Evolutionary conservation across 768 basidiomycete species (phyloP), one percentile per base, ranked within the genome.

Genomic region (Termitomyces sp.): DNA sequence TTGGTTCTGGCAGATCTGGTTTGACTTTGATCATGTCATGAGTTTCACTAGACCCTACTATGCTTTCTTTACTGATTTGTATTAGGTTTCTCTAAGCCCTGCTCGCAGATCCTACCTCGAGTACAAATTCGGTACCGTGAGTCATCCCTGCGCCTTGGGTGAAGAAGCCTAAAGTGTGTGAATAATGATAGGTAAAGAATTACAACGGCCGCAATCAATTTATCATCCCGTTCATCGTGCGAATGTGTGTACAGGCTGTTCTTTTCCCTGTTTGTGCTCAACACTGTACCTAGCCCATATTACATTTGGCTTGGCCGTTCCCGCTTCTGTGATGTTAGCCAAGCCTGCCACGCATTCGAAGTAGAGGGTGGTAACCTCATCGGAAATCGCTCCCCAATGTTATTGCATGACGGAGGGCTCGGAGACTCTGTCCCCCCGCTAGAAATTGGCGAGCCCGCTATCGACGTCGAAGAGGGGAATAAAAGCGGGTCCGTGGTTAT

Each of bases 1-100:
- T 4, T 84, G 85, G 83, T 91, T 91, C 74, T 90, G 88, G 88
- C 84, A 87, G 63, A 85, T 86, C 45, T 89, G 85, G 85, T 83
- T 81, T 62, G 80, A 81, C 60, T 81, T 82, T 60, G 81, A 81
- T 62, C 77, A 79, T 64, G 78, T 71, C 60, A 36, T 65, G 50
- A 74, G 67, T 62, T 65, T 59, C 65, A 41, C 31, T 36, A 51
- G 62, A 12, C 30, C 18, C 13, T 24, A n/a, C 50, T 47, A 41
- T 48, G 22, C 18, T 55, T 54, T n/a, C 4, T 34, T 48, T 9
- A 45, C 18, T 22, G 37, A 54, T 31, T 50, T 34, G 11, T 24
- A 22, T 27, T 42, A 76, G 74, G 71, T 85, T 37, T 81, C 77
- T 16, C 69, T 83, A 9, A 78, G 79, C 24, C 82, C 84, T 8